Conservation (phyloP, 2,329 filamentous ascomycete species). For the Xylariaceae sp. region DNA sequence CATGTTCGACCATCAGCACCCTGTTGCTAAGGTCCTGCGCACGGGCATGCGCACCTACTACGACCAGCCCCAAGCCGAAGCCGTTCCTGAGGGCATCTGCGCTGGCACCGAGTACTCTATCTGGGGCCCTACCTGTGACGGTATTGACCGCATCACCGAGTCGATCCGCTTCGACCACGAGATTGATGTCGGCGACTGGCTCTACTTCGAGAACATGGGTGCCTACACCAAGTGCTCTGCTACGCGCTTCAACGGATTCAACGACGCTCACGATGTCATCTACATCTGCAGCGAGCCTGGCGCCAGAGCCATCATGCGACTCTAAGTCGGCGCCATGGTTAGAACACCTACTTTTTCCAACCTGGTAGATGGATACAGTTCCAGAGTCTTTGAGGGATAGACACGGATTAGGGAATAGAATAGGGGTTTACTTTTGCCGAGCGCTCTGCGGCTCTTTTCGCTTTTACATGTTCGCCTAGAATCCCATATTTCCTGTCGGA, state of each 20-base stretch:
- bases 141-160: slow-evolving; percentile 89
- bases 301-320: slow-evolving; percentile 63
- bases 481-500: not conserved
- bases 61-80: slow-evolving; percentile 47
- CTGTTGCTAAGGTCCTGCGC: slow-evolving; percentile 74
- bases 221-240: slow-evolving; percentile 98
- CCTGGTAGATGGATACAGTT: slow-evolving; percentile 1
- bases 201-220: slow-evolving; percentile 98
- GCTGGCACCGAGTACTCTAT: slow-evolving; percentile 79
- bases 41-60: slow-evolving; percentile 54
- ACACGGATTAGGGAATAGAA: slow-evolving; percentile 14
- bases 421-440: slow-evolving; percentile 2
- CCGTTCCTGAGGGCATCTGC: slow-evolving; percentile 36
- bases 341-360: not conserved
- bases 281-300: slow-evolving; percentile 94
- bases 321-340: slow-evolving; percentile 18
- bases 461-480: slow-evolving; percentile 8
- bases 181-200: slow-evolving; percentile 91
- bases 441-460: not conserved
- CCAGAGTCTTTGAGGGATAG: slow-evolving; percentile 6
- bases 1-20: slow-evolving; percentile 97
- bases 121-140: slow-evolving; percentile 97
- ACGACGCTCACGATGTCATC: slow-evolving; percentile 83
- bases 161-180: slow-evolving; percentile 71
- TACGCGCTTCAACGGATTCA: slow-evolving; percentile 96